phyloP scores from a whole-genome alignment of 208 protist species.

The Leptomonas pyrrhocoris region DNA sequence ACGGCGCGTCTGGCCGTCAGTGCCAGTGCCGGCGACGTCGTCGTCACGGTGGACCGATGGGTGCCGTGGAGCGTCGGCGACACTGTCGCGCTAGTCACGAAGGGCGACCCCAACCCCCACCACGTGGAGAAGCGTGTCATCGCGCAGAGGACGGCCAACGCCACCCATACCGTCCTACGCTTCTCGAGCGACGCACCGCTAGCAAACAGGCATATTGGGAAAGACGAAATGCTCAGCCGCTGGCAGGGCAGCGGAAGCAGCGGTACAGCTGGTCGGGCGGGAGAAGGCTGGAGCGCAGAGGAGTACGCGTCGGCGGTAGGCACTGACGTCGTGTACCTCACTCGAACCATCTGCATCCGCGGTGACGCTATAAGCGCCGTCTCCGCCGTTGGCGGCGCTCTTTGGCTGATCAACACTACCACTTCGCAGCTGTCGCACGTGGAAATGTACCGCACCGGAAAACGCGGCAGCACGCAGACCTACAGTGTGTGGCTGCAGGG shows the following conservation, averaged over 20 bases:
- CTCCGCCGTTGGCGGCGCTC: slow-evolving; percentile 31
- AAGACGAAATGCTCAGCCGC: not conserved
- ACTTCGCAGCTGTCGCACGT: slow-evolving; percentile 34
- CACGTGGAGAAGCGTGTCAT: slow-evolving; percentile 52
- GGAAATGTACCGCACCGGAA: slow-evolving; percentile 46
- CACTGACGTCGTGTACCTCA: slow-evolving; percentile 52
- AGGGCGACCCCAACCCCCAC: slow-evolving; percentile 23
- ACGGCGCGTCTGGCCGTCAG: slow-evolving; percentile 15
- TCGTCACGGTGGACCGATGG: slow-evolving; percentile 32
- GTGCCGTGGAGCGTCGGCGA: slow-evolving; percentile 59
- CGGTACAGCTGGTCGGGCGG: not conserved
- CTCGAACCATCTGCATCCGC: slow-evolving; percentile 58
- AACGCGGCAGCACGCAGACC: slow-evolving; percentile 31
- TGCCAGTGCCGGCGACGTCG: slow-evolving; percentile 24
- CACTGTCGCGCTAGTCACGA: slow-evolving; percentile 46
- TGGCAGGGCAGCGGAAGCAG: not conserved
- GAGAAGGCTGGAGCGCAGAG: not conserved
- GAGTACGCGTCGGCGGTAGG: slow-evolving; percentile 10
- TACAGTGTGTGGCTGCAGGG: slow-evolving; percentile 38
- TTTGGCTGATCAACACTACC: slow-evolving; percentile 20
- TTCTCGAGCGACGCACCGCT: slow-evolving; percentile 39
- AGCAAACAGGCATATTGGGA: slow-evolving; percentile 29
- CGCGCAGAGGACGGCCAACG: slow-evolving; percentile 13
- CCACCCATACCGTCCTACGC: slow-evolving; percentile 28
- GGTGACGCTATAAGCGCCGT: slow-evolving; percentile 41